Evolutionary conservation across 768 basidiomycete genomes (phyloP).

Genomic region (Boletus fagicola): DNA sequence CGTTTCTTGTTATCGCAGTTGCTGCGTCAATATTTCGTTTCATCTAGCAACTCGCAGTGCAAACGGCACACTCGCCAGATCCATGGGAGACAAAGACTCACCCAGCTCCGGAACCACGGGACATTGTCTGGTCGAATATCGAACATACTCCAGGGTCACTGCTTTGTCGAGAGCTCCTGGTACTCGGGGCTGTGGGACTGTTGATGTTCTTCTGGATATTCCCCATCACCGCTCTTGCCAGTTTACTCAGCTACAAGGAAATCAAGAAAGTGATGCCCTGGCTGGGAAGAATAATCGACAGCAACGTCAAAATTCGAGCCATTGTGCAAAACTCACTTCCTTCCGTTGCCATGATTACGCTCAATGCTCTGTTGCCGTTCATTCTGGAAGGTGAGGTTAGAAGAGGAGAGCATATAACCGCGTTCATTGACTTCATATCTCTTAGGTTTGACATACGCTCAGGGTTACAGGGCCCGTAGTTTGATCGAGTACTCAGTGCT

Average conservation of each 20-base stretch:
- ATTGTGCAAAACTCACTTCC: conserved; percentile 95
- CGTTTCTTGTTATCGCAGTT: background rate
- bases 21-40: background rate
- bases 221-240: conserved; percentile 84
- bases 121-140: conserved; percentile 94
- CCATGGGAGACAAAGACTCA: conserved; percentile 66
- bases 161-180: conserved; percentile 67
- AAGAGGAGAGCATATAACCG: background rate
- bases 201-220: conserved; percentile 91
- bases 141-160: conserved; percentile 57
- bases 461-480: conserved; percentile 87
- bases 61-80: conserved; percentile 72
- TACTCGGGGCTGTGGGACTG: conserved; percentile 63
- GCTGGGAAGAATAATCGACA: conserved; percentile 81
- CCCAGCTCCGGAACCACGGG: conserved; percentile 89
- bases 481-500: conserved; percentile 92
- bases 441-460: conserved; percentile 70
- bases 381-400: conserved; percentile 69
- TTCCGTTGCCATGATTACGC: conserved; percentile 81
- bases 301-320: conserved; percentile 74
- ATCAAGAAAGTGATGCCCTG: conserved; percentile 90
- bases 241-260: conserved; percentile 87
- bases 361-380: conserved; percentile 89
- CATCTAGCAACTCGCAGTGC: conserved; percentile 79
- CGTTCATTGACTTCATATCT: conserved; percentile 30